Evolutionary conservation across 2,329 filamentous ascomycete genomes (phyloP).

Genomic region (Verticillium zaregamsianum): DNA sequence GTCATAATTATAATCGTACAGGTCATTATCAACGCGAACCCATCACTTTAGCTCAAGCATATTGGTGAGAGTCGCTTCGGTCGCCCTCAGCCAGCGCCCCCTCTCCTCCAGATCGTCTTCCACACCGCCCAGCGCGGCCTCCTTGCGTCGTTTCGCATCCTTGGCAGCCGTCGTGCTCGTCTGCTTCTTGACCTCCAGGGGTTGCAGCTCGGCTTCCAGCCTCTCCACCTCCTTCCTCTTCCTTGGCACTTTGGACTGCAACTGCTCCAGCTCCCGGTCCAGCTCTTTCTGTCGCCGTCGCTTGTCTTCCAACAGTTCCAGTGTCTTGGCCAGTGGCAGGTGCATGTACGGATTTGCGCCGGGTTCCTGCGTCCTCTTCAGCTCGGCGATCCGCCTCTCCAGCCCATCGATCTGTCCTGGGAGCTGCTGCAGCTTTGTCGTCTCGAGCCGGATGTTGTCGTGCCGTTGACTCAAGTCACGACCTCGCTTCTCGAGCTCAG

Average conservation of each 20-base stretch:
- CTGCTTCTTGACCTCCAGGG: conserved; percentile 62
- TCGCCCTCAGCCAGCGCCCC: conserved; percentile 69
- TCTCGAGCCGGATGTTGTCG: conserved; percentile 45
- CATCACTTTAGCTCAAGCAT: conserved; percentile 54
- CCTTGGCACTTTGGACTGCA: conserved; percentile 58
- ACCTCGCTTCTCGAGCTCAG: conserved; percentile 64
- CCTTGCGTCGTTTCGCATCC: conserved; percentile 66
- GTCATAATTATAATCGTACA: not conserved
- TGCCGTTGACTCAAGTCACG: conserved; percentile 53
- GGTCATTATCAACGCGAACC: conserved; percentile 1
- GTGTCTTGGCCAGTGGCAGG: conserved; percentile 54
- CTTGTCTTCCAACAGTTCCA: conserved; percentile 45
- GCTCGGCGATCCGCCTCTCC: conserved; percentile 40
- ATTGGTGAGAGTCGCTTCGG: conserved; percentile 58
- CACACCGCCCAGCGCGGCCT: conserved; percentile 59
- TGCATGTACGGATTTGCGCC: conserved; percentile 41
- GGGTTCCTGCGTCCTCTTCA: conserved; percentile 36
- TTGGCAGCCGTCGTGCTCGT: conserved; percentile 63
- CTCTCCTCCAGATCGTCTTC: conserved; percentile 72
- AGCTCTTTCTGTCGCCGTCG: conserved; percentile 51
- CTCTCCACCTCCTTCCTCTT: conserved; percentile 65
- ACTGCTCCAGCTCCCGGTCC: conserved; percentile 59
- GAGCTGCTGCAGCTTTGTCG: conserved; percentile 43
- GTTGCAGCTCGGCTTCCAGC: conserved; percentile 62
- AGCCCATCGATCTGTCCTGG: conserved; percentile 45